Evolutionary conservation across 805 yeast genomes (phyloP).

Genomic region (Candida multigemmis): DNA sequence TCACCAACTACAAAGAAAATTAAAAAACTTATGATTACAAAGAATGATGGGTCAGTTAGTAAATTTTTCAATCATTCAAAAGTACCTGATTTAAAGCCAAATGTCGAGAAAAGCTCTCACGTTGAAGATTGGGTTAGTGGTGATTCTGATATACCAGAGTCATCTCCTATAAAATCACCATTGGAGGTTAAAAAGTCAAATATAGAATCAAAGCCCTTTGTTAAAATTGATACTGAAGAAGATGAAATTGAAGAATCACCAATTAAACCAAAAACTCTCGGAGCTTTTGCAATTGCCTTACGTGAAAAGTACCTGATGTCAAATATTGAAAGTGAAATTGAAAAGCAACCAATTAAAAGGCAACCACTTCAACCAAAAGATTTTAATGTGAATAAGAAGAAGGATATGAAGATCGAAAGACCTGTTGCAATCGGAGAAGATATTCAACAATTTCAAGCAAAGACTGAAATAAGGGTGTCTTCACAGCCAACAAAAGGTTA

Average conservation of each 20-base stretch:
- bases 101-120: neutral
- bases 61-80: neutral
- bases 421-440: no score
- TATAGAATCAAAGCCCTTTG: no score
- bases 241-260: conserved; percentile 36
- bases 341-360: no score
- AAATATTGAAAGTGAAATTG: no score
- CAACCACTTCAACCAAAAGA: no score
- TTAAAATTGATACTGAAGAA: conserved; percentile 18
- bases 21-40: conserved; percentile 1
- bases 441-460: no score
- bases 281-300: neutral
- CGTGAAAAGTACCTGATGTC: no score
- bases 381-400: no score
- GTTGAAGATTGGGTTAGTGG: conserved; percentile 7
- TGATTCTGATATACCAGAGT: conserved; percentile 25
- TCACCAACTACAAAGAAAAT: conserved; percentile 9
- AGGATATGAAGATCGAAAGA: no score
- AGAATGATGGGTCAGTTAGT: conserved; percentile 1
- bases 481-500: neutral
- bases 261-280: conserved; percentile 9
- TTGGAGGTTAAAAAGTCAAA: conserved; percentile 3
- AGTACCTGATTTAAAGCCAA: no score
- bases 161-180: conserved; percentile 12
- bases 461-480: no score